These are phyloP conservation scores for Uromyces viciae-fabae DNA, from an alignment of 1,284 basidiomycete species.

Conservation along the genomic window DNA sequence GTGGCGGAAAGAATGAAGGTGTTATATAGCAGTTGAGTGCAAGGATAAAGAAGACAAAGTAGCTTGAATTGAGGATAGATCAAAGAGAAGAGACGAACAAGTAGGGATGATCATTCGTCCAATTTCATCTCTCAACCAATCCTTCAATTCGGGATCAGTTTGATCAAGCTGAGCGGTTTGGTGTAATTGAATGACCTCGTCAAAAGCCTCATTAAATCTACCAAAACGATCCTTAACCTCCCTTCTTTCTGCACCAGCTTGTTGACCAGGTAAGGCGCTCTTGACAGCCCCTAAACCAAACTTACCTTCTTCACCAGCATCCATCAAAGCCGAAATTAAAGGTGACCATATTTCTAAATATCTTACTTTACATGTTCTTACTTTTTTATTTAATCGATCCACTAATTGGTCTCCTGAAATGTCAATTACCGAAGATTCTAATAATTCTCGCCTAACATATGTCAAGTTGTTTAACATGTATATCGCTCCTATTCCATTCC, in stretches of 20 bases:
- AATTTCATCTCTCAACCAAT: conserved; percentile 51
- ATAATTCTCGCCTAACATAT: conserved; percentile 50
- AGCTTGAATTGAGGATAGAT: too few relatives aligned
- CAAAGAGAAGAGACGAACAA: conserved; percentile 43
- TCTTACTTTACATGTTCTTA: conserved; percentile 50
- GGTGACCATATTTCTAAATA: conserved; percentile 53
- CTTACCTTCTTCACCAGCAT: conserved; percentile 50
- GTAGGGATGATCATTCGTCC: conserved; percentile 53
- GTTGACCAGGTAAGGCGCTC: conserved; percentile 47
- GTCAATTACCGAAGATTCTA: conserved; percentile 49
- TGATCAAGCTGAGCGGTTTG: conserved; percentile 48
- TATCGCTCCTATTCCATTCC: conserved; percentile 49
- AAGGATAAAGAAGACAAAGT: too few relatives aligned
- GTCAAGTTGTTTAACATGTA: conserved; percentile 53
- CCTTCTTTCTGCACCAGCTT: conserved; percentile 47
- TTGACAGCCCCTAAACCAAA: conserved; percentile 40
- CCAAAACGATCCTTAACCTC: conserved; percentile 53
- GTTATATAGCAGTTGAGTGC: not conserved
- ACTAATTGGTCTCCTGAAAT: conserved; percentile 49
- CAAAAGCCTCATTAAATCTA: conserved; percentile 52
- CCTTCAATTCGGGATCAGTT: conserved; percentile 50
- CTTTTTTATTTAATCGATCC: conserved; percentile 52
- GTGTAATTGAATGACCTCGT: conserved; percentile 52
- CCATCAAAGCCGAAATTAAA: conserved; percentile 52
- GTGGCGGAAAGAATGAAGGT: not conserved